Evolutionary conservation across 1,284 basidiomycete genomes (phyloP), one percentile per base, ranked within the genome.

Genomic region (Exsudoporus floridanus): DNA sequence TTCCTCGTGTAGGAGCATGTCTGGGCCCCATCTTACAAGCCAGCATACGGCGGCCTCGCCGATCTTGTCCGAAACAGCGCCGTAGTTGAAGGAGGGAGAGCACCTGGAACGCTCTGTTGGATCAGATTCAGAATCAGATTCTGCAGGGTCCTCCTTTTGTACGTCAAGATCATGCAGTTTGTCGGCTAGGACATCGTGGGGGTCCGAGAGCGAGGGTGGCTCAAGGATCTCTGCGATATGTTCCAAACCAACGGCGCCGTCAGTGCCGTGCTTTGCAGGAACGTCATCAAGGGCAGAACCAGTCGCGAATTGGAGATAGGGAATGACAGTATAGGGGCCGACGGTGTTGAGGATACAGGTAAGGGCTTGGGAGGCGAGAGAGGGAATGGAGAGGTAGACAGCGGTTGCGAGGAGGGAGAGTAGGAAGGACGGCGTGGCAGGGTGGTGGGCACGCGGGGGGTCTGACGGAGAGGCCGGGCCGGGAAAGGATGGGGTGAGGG

Each of bases 11-110:
- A 70, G 67, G 39, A 96, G 77, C 52, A 95, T 78, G 66, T 96
- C 93, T 18, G 74, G 70, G 0, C 88, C 92, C 93, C 94, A 97
- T 34, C 91, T 79, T 0, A 86, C 79, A 12, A 96, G 77, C 93
- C 94, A 98, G 68, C 90, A 93, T 5, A 84, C 82, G 59, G 88
- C 88, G 0, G 92, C 89, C 70, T 96, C 92, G 25, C 94, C 94
- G 56, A 97, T 90, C 73, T 93, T 94, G 71, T 94, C 84, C 0
- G 90, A 90, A 5, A 92, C 78, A 21, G 83, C 77, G 21, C 94
- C 94, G 65, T 94, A 94, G 64, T 87, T 83, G 62, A 83, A 87
- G 53, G 69, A 64, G 37, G 69, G 64, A 13, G 62, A 49, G 34
- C n/a, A 44, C 18, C 25, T 49, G 10, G 41, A 53, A 12, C 27